Evolutionary conservation across 176 grass and related monocot genomes (phyloP), one percentile per base, ranked within the genome.

Genomic region (Neostapfia colusana): DNA sequence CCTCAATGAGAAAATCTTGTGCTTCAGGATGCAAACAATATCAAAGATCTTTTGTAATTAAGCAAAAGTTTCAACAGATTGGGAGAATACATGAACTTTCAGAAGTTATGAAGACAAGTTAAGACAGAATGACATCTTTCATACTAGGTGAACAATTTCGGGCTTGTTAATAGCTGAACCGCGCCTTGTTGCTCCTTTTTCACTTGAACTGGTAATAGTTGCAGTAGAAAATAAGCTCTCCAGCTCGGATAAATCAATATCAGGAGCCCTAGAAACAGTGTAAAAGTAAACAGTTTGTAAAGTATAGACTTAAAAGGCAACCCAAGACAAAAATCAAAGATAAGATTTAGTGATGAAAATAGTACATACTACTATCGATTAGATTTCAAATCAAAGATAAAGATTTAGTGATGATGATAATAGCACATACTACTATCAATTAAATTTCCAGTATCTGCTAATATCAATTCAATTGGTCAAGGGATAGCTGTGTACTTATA

Each of bases 61-160:
- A 62, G 57, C 25, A 16, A 48, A 50, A 25, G 24, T 65, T 5
- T n/a, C 23, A 41, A 45, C 8, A 48, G 18, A 45, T 24, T 62
- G 8, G 42, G 20, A 71, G 65, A 81, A 81, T 25, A 63, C 55
- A 71, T 42, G 14, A 49, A 38, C 38, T 69, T 21, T 24, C 36
- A 72, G 31, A 65, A 49, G 56, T 49, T 53, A 53, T 38, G 24
- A 50, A 34, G 51, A 65, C 37, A 62, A 13, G 11, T 51, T 59
- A 79, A 64, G 20, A 80, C 76, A 74, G 44, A 80, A 69, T 73
- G 37, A 56, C 7, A 27, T 20, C 12, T 78, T 73, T 49, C 63
- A 81, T 89, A 98, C 91, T 89, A 98, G 78, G 66, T 98, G 95
- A 84, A 98, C 65, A 59, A 94, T 93, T 82, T 98, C 95, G 28